These are phyloP conservation scores for Orbilia oligospora DNA, from an alignment of 2,329 filamentous ascomycete genomes.

Conservation along the genomic window DNA sequence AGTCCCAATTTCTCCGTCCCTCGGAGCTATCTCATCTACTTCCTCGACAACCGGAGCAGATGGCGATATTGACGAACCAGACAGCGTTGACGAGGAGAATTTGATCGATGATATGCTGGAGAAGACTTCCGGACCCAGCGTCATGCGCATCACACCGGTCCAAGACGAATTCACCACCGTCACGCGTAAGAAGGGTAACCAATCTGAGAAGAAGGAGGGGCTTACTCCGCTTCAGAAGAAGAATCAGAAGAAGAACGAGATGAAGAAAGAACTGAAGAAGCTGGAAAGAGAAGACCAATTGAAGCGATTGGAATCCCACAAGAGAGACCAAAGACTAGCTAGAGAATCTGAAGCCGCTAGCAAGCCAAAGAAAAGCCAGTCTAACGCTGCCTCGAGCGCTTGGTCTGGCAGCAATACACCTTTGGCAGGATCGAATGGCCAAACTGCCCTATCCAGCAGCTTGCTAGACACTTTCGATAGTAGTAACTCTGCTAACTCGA, in stretches of 20 bases:
- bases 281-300: constrained; percentile 55
- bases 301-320: constrained; percentile 52
- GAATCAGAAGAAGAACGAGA: constrained; percentile 57
- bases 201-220: constrained; percentile 49
- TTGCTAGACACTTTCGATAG: constrained; percentile 57
- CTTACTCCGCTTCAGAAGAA: constrained; percentile 58
- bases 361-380: constrained; percentile 44
- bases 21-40: constrained; percentile 55
- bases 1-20: constrained; percentile 46
- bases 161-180: constrained; percentile 59
- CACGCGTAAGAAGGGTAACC: constrained; percentile 52
- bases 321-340: constrained; percentile 54
- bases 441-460: constrained; percentile 11
- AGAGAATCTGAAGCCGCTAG: constrained; percentile 50
- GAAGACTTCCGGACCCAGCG: constrained; percentile 46
- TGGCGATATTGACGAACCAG: constrained; percentile 55
- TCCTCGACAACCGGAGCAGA: constrained; percentile 58
- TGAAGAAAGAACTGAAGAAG: constrained; percentile 58
- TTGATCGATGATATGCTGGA: constrained; percentile 56
- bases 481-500: constrained; percentile 47
- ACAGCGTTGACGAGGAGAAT: constrained; percentile 50
- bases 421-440: constrained; percentile 31
- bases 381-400: constrained; percentile 33
- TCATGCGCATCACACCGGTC: constrained; percentile 50
- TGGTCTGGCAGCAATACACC: constrained; percentile 59